These are phyloP conservation scores for Phialophora macrospora DNA, from an alignment of 2,329 filamentous ascomycete species.

Conservation along the genomic window DNA sequence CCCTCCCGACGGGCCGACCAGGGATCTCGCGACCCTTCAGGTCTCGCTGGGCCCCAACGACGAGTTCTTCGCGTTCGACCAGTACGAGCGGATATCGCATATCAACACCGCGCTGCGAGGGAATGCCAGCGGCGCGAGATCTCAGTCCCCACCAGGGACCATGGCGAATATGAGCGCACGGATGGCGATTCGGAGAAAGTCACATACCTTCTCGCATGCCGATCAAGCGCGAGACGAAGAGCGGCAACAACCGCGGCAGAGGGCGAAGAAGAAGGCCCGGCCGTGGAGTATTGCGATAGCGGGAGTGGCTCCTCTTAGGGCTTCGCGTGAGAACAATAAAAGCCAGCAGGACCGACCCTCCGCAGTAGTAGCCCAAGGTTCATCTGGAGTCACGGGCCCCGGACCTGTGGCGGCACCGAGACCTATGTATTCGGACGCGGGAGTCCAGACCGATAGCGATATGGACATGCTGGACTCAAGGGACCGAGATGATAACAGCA, in stretches of 20 bases:
- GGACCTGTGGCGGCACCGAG: not conserved
- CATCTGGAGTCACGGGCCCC: not conserved
- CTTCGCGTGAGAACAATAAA: not conserved
- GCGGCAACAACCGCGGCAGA: not conserved
- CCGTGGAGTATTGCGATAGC: conserved; percentile 26
- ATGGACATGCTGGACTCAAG: no score
- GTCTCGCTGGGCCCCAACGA: conserved; percentile 48
- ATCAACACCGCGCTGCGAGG: conserved; percentile 30
- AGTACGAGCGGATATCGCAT: conserved; percentile 46
- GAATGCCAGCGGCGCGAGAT: conserved; percentile 1
- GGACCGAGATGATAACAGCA: no score
- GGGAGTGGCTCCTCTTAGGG: not conserved
- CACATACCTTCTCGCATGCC: conserved; percentile 25
- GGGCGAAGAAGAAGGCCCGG: conserved; percentile 17
- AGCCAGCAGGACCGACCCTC: not conserved
- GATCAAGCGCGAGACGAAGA: not conserved
- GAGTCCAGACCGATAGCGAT: conserved; percentile 25
- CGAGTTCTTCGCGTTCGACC: conserved; percentile 49
- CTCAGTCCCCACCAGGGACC: conserved; percentile 4
- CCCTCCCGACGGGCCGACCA: conserved; percentile 41
- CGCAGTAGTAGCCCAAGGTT: not conserved
- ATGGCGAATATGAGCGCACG: not conserved
- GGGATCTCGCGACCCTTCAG: conserved; percentile 46
- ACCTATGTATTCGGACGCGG: conserved; percentile 19
- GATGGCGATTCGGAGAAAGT: conserved; percentile 15